Base-by-base conservation (phyloP, 257 asterid species). In the Gynochthodes officinalis region DNA sequence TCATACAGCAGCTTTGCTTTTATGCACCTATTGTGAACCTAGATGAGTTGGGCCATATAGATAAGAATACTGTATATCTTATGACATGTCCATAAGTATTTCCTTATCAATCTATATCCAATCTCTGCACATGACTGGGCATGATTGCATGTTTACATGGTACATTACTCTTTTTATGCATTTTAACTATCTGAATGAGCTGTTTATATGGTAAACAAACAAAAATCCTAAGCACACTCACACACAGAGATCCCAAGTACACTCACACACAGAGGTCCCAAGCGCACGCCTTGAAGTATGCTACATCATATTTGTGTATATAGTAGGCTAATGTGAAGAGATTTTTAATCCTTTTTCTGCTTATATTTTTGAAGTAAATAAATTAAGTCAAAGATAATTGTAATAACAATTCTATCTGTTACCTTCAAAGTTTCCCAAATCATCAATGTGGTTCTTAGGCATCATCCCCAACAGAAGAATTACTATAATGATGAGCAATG, bases 1-100 rank as follows among this genome's bases (percentile, higher is more conserved):
- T 37, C 3, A 61, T 30, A 76, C 54, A 54, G 18, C 49, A 62
- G n/a, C 33, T 57, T 67, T 44, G 18, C 40, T 59, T 68, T 48
- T 49, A 43, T 46, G 40, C 54, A 27, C 23, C 32, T 32, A 0
- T 25, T 35, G 28, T 69, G 53, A 39, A n/a, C 37, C 74, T 35
- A 52, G 64, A 13, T n/a, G 27, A 27, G 42, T 37, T 21, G 61
- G 43, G 58, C 21, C 19, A 18, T 1, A 32, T 7, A 19, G 21
- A 5, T 10, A 39, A 16, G 4, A 37, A 37, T 9, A 39, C 44
- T 46, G 27, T 16, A 64, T 39, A 9, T 39, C 5, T 39, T 32
- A 9, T 63, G 49, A 13, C 37, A 23, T 64, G 13, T 37, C 10
- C 11, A n/a, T 14, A 21, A 46, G 69, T 35, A 64, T 39, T 37